Evolutionary conservation across 306 rosid species (phyloP), one percentile per base, ranked within the genome.

Genomic region (Albizia julibrissin): DNA sequence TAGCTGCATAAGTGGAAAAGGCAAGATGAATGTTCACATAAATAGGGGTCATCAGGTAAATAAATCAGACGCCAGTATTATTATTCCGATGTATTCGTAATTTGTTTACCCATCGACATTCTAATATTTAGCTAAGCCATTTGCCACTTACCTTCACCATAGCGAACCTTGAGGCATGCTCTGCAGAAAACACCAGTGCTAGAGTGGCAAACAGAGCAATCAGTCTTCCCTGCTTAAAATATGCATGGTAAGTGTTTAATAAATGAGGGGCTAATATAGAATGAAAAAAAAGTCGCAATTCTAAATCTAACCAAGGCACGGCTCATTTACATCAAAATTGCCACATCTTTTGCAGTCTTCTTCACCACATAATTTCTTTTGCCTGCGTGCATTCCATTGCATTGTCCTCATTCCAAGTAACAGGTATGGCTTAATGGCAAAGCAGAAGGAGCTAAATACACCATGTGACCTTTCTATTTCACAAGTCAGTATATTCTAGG

Each of bases 141-240:
- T 66, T 69, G 65, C 39, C 39, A 75, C 84, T 77, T 78, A 92
- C 97, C 97, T 90, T 91, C 95, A 43, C 95, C 97, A 72, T 91
- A 93, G 58, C 94, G 85, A 84, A 93, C 91, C 85, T 87, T 89
- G 81, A 93, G 88, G 75, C 97, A 93, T 40, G 86, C 94, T 81
- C 97, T 81, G 72, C 95, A 91, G 52, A 88, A 85, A 72, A 93
- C 91, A 27, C 97, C 95, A 42, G 43, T 82, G 84, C 87, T 87
- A 50, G 95, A 89, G 86, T 93, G 95, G 77, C 97, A 93, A 26
- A 64, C 89, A 40, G 95, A 93, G 72, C 97, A 91, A 76, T 93
- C 92, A 8, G 97, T 91, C 83, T 91, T 93, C 52, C 97, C 97
- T 93, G 91, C 67, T 40, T 40, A 47, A 19, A 72, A 73, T 49